phyloP scores from a whole-genome alignment of 352 stramenopile genomes.

The Phytophthora kernoviae region DNA sequence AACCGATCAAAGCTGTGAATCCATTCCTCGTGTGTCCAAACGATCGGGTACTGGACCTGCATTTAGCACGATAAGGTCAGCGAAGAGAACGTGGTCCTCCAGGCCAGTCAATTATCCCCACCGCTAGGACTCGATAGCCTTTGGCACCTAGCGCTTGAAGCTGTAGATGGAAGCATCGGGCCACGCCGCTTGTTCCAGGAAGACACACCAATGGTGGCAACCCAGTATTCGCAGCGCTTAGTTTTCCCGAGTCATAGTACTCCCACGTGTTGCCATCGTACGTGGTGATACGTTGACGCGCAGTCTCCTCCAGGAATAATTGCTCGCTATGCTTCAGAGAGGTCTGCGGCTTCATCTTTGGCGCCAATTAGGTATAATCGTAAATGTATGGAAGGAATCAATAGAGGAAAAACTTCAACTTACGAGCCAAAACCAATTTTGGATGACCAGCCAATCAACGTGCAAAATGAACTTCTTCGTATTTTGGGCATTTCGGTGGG shows the following conservation, averaged over 20 bases:
- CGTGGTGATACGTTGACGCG: slow-evolving; percentile 72
- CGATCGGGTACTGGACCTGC: slow-evolving; percentile 70
- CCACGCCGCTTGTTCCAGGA: slow-evolving; percentile 55
- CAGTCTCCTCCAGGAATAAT: slow-evolving; percentile 62
- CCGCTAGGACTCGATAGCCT: slow-evolving; percentile 69
- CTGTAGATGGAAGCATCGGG: slow-evolving; percentile 67
- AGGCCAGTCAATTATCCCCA: slow-evolving; percentile 15
- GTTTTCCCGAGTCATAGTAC: slow-evolving; percentile 72
- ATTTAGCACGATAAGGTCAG: slow-evolving; percentile 1
- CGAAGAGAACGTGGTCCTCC: not conserved
- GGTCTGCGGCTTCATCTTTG: slow-evolving; percentile 6
- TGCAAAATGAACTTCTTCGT: too few species aligned
- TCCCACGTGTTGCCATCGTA: slow-evolving; percentile 82
- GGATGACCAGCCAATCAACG: too few species aligned
- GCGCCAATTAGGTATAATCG: slow-evolving; percentile 15
- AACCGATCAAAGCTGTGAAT: slow-evolving; percentile 84
- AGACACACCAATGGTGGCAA: slow-evolving; percentile 64
- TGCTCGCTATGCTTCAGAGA: slow-evolving; percentile 41
- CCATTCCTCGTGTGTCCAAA: slow-evolving; percentile 86
- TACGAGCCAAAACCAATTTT: too few species aligned
- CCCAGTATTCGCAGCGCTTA: slow-evolving; percentile 26
- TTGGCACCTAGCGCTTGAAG: slow-evolving; percentile 52
- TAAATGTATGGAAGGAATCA: not conserved
- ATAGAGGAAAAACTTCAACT: too few species aligned
- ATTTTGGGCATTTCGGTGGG: too few species aligned